A percentile compares a stretch with the other conserved stretches of the same genome.
Evolutionary conservation across 495 filamentous ascomycete species (phyloP).

Genomic region (Tuber umbilicatum): DNA sequence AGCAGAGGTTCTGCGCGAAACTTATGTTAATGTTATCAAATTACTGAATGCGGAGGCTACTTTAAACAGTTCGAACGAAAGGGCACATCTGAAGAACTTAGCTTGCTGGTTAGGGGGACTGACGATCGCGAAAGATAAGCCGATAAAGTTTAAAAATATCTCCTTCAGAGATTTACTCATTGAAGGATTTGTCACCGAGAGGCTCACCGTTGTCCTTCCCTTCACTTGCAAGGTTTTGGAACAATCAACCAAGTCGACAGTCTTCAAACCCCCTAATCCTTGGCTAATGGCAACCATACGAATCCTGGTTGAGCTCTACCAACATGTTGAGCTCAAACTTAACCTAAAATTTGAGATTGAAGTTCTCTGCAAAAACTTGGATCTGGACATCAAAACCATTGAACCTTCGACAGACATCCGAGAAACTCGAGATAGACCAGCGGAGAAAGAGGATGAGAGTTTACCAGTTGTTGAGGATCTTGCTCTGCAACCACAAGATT

Average conservation of each 20-base stretch:
- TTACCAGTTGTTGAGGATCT: slow-evolving; percentile 51
- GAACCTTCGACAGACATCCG: slow-evolving; percentile 76
- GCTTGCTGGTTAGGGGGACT: slow-evolving; percentile 87
- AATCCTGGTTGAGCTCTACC: slow-evolving; percentile 82
- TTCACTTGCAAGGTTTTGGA: slow-evolving; percentile 93
- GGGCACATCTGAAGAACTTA: slow-evolving; percentile 83
- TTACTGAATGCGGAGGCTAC: slow-evolving; percentile 85
- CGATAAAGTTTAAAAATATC: slow-evolving; percentile 92
- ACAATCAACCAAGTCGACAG: slow-evolving; percentile 72
- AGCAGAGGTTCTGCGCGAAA: slow-evolving; percentile 86
- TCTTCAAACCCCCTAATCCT: slow-evolving; percentile 91
- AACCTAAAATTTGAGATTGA: slow-evolving; percentile 98
- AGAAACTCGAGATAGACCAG: slow-evolving; percentile 62
- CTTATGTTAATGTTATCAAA: slow-evolving; percentile 73
- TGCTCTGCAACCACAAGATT: slow-evolving; percentile 34
- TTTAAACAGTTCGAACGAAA: slow-evolving; percentile 68
- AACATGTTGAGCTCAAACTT: slow-evolving; percentile 83
- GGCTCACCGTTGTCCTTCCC: slow-evolving; percentile 83
- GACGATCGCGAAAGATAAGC: slow-evolving; percentile 88
- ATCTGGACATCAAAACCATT: slow-evolving; percentile 75
- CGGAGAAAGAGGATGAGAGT: slow-evolving; percentile 30
- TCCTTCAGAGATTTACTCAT: slow-evolving; percentile 92
- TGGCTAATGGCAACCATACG: slow-evolving; percentile 94
- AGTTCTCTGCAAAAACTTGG: slow-evolving; percentile 86
- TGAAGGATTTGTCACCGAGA: slow-evolving; percentile 83